These are phyloP conservation scores for Leccinum griseonigrum DNA, from an alignment of 1,284 basidiomycete genomes.

Conservation along the genomic window DNA sequence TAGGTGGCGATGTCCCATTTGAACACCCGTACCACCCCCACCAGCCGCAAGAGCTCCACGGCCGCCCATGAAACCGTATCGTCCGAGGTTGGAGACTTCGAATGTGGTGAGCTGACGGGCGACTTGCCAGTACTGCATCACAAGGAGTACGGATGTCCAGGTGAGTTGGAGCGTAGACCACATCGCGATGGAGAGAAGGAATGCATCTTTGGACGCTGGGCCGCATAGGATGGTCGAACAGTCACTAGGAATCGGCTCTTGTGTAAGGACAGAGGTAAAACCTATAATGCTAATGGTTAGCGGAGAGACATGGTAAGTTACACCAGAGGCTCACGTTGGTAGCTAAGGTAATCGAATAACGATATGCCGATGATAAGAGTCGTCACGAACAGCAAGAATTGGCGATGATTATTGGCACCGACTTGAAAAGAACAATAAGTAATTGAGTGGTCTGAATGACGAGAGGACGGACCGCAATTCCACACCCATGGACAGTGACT, in stretches of 20 bases:
- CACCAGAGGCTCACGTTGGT: constrained; percentile 60
- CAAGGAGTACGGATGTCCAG: constrained; percentile 89
- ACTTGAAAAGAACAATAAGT: constrained; percentile 46
- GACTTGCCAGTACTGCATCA: constrained; percentile 89
- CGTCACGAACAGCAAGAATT: constrained; percentile 89
- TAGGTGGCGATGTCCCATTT: constrained; percentile 67
- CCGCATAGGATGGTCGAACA: constrained; percentile 71
- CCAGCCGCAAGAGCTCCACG: constrained; percentile 95
- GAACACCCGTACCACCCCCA: constrained; percentile 63
- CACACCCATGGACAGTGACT: constrained; percentile 99
- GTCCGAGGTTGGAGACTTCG: constrained; percentile 92
- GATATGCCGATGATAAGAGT: constrained; percentile 81
- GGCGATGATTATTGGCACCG: constrained; percentile 92
- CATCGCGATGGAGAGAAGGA: constrained; percentile 75
- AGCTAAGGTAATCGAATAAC: constrained; percentile 80
- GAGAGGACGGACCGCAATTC: constrained; percentile 81
- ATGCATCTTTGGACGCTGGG: constrained; percentile 71
- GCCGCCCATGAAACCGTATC: constrained; percentile 97
- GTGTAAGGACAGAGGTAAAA: constrained; percentile 46
- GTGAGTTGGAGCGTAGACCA: constrained; percentile 92
- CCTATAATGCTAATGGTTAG: constrained; percentile 34
- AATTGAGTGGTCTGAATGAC: not conserved
- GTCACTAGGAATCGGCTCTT: constrained; percentile 51
- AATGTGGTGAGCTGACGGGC: constrained; percentile 94
- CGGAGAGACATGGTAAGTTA: constrained; percentile 2